Percentiles rank a stretch among this genome's conserved stretches.
Evolutionary conservation across 1,139 yeast species (phyloP).

Genomic region (Blastobotrys proliferans): DNA sequence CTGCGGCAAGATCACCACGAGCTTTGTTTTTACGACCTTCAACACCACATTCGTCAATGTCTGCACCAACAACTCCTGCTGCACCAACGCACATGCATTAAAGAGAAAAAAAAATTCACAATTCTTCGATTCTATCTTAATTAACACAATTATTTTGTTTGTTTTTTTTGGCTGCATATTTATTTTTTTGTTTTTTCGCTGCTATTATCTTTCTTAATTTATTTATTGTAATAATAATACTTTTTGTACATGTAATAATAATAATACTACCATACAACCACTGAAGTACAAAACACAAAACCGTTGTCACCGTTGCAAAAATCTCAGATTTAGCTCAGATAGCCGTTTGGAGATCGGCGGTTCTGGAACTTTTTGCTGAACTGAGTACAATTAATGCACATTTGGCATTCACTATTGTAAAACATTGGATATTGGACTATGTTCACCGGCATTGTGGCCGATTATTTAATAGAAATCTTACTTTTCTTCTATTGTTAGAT

Average conservation of each 20-base stretch:
- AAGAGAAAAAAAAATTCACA: background rate
- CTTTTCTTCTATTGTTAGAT: too few relatives aligned
- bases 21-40: conserved; percentile 11
- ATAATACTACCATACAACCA: too few relatives aligned
- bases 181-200: background rate
- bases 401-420: too few relatives aligned
- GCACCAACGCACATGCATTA: conserved; percentile 5
- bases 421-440: too few relatives aligned
- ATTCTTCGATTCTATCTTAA: background rate
- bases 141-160: background rate
- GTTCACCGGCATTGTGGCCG: too few relatives aligned
- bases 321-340: too few relatives aligned
- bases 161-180: background rate
- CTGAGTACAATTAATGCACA: too few relatives aligned
- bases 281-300: too few relatives aligned
- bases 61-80: conserved; percentile 13
- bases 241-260: background rate
- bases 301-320: too few relatives aligned
- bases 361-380: too few relatives aligned
- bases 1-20: conserved; percentile 7
- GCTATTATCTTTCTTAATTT: background rate
- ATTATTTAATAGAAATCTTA: too few relatives aligned
- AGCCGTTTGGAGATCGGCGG: too few relatives aligned
- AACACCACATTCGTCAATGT: background rate
- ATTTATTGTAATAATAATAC: background rate